A percentile compares a stretch with the other conserved stretches of the same genome.
Conservation (phyloP, 2,329 filamentous ascomycete genomes). For the Aspergillus eucalypticola region DNA sequence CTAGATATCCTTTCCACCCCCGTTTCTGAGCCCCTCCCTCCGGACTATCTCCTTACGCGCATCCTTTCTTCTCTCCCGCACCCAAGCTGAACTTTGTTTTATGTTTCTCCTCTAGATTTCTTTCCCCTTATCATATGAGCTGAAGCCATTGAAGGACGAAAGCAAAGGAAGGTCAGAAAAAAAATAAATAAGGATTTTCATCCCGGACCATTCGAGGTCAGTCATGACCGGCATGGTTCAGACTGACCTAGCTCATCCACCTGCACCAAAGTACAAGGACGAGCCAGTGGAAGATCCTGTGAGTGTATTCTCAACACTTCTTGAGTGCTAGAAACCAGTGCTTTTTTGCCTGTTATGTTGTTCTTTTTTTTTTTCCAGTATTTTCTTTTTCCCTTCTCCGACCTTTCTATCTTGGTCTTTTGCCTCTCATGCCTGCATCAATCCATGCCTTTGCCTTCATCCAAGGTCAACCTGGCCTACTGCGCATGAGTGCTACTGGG, state of each 20-base stretch:
- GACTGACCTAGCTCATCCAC: slow-evolving; percentile 41
- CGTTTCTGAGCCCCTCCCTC: slow-evolving; percentile 21
- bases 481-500: slow-evolving; percentile 13
- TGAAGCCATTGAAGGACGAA: slow-evolving; percentile 9
- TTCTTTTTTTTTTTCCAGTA: slow-evolving; percentile 12
- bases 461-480: slow-evolving; percentile 20
- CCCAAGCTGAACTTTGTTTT: slow-evolving; percentile 17
- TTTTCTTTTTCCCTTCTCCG: slow-evolving; percentile 19
- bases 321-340: slow-evolving; percentile 4
- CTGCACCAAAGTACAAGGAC: slow-evolving; percentile 50
- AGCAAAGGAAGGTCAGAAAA: neutral
- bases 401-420: neutral
- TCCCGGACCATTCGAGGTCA: slow-evolving; percentile 29
- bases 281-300: slow-evolving; percentile 50
- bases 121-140: slow-evolving; percentile 8
- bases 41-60: slow-evolving; percentile 19
- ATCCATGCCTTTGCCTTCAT: slow-evolving; percentile 1
- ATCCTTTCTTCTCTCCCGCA: slow-evolving; percentile 15
- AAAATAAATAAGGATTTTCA: slow-evolving; percentile 16
- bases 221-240: slow-evolving; percentile 48
- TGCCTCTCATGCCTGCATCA: neutral
- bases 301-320: slow-evolving; percentile 34
- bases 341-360: slow-evolving; percentile 9
- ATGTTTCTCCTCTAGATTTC: neutral
- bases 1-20: slow-evolving; percentile 19